These are phyloP conservation scores for Ceratocystis albifundus DNA, from an alignment of 2,329 filamentous ascomycete genomes.

Conservation along the genomic window DNA sequence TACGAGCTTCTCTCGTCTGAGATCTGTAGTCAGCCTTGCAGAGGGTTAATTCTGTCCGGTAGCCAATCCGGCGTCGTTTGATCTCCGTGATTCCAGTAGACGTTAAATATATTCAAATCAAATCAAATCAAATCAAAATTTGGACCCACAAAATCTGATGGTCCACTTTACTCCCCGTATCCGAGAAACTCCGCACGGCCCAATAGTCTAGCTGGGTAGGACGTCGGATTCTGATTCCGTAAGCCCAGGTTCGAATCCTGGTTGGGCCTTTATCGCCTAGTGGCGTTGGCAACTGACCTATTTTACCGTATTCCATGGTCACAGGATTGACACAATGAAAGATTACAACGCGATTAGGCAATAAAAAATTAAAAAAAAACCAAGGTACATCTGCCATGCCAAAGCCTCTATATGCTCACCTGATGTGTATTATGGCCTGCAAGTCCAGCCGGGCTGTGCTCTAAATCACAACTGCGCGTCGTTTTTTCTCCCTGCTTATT, in stretches of 20 bases:
- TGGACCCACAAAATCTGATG: too few species aligned
- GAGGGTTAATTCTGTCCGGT: too few species aligned
- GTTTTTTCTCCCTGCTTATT: not conserved
- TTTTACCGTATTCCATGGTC: not conserved
- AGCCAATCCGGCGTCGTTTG: too few species aligned
- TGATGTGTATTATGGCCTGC: not conserved
- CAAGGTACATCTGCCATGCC: not conserved
- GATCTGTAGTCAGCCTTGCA: too few species aligned
- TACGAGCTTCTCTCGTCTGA: too few species aligned
- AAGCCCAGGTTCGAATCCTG: constrained; percentile 23
- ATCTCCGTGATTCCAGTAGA: too few species aligned
- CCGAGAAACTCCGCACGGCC: not conserved
- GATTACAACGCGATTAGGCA: not conserved
- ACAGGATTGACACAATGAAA: not conserved
- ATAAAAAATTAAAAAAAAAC: not conserved
- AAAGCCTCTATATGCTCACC: not conserved
- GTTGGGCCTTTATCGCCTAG: constrained; percentile 14
- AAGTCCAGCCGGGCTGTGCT: not conserved
- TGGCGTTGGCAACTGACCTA: not conserved
- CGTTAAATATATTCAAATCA: too few species aligned
- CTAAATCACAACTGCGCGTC: not conserved
- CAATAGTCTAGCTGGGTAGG: constrained; percentile 23
- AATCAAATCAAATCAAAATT: too few species aligned
- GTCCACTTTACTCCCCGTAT: too few species aligned
- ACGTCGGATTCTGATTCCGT: constrained; percentile 23